Conservation (phyloP, 192 early-diverging fungal genomes). For the Umbelopsis vinacea region DNA sequence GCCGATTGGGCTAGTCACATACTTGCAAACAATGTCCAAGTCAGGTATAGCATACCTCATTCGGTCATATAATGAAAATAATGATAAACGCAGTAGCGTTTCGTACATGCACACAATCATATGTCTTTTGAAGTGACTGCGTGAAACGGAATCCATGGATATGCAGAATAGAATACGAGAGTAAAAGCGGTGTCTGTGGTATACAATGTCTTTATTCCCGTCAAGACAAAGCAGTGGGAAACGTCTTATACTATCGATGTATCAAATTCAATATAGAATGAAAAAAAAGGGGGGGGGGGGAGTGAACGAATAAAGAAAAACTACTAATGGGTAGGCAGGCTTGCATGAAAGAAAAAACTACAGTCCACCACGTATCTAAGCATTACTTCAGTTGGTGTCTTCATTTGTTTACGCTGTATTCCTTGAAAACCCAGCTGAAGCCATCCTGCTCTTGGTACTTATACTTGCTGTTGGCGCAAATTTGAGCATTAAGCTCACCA, state of each 20-base stretch:
- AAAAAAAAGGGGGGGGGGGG: not conserved
- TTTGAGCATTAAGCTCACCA: slow-evolving; percentile 34
- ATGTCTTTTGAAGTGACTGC: no score
- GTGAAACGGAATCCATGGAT: no score
- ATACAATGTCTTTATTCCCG: slow-evolving; percentile 14
- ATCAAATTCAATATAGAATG: slow-evolving; percentile 6
- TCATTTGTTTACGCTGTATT: slow-evolving; percentile 12
- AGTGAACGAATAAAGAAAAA: not conserved
- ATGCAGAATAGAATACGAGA: no score
- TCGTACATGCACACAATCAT: no score
- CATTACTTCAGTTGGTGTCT: not conserved
- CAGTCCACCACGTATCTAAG: not conserved
- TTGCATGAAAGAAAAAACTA: no score
- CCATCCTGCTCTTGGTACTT: slow-evolving; percentile 31
- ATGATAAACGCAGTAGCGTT: no score
- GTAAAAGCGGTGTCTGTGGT: not conserved
- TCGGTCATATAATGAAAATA: no score
- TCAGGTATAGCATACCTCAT: no score
- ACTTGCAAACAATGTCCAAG: no score
- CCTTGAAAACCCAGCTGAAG: slow-evolving; percentile 23
- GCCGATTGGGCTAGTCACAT: no score
- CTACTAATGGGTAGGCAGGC: not conserved
- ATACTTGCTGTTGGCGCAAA: slow-evolving; percentile 32
- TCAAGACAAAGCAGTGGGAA: not conserved
- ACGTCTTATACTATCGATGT: slow-evolving; percentile 9